Evolutionary conservation across 2,329 filamentous ascomycete species (phyloP).

Genomic region (Trichothecium roseum): DNA sequence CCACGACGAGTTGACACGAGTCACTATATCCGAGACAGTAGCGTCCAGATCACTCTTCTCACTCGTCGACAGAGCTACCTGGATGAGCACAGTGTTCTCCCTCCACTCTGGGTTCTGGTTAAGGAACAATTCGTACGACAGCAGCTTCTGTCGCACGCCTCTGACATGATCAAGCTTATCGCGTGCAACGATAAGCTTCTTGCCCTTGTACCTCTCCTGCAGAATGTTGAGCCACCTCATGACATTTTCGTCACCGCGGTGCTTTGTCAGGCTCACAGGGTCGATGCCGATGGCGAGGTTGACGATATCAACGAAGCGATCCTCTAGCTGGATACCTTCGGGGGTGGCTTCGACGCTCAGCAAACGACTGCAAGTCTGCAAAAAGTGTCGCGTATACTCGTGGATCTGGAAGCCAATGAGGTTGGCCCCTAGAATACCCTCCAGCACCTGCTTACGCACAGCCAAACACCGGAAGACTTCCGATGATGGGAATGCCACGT

Average conservation of each 20-base stretch:
- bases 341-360: slow-evolving; percentile 82
- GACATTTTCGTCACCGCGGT: slow-evolving; percentile 64
- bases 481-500: slow-evolving; percentile 90
- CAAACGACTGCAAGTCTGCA: slow-evolving; percentile 89
- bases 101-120: slow-evolving; percentile 89
- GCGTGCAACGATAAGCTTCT: slow-evolving; percentile 82
- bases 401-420: slow-evolving; percentile 87
- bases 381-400: slow-evolving; percentile 88
- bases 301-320: slow-evolving; percentile 84
- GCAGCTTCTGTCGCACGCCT: slow-evolving; percentile 84
- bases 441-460: slow-evolving; percentile 73
- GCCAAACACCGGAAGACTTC: slow-evolving; percentile 92
- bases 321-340: slow-evolving; percentile 81
- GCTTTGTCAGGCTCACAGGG: slow-evolving; percentile 60
- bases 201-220: slow-evolving; percentile 74
- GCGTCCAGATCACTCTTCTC: slow-evolving; percentile 83
- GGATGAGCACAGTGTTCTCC: slow-evolving; percentile 80
- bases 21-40: slow-evolving; percentile 87
- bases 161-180: slow-evolving; percentile 92
- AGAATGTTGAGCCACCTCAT: slow-evolving; percentile 70
- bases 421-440: slow-evolving; percentile 89
- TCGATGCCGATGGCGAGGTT: slow-evolving; percentile 87
- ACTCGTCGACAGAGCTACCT: slow-evolving; percentile 83
- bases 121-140: slow-evolving; percentile 86
- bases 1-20: slow-evolving; percentile 83